phyloP scores from a whole-genome alignment of 345 rosid genomes.

The Lepidium sativum region DNA sequence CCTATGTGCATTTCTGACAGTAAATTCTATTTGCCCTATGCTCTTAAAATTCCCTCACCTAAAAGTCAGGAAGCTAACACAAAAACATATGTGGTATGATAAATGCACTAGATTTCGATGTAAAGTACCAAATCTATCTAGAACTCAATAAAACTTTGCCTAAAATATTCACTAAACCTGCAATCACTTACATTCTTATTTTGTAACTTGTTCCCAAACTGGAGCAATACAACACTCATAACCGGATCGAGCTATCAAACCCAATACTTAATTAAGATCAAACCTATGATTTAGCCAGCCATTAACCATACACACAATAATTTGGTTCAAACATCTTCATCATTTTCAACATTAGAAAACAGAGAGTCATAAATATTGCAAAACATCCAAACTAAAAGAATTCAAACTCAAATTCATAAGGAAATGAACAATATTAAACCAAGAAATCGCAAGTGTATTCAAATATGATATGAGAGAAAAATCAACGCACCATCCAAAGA shows the following conservation, averaged over 20 bases:
- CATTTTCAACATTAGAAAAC: background rate
- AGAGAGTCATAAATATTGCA: background rate
- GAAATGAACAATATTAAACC: background rate
- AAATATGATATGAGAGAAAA: background rate
- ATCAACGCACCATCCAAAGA: constrained; percentile 73
- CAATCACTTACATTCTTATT: background rate
- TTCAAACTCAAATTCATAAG: background rate
- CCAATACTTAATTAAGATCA: too few relatives aligned
- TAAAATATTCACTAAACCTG: background rate
- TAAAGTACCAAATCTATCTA: background rate
- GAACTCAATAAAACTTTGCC: background rate
- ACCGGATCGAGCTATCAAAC: too few relatives aligned
- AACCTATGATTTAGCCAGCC: too few relatives aligned
- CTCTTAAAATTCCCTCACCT: background rate
- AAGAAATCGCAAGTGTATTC: background rate
- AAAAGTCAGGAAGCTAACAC: background rate
- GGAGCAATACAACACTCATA: too few relatives aligned
- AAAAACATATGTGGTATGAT: background rate
- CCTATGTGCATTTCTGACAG: too few relatives aligned
- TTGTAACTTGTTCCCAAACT: background rate
- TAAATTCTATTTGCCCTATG: background rate
- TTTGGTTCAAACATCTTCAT: background rate
- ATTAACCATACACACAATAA: too few relatives aligned
- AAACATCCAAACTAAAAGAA: background rate
- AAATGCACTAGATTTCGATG: too few relatives aligned